phyloP scores from a whole-genome alignment of 352 stramenopile species.

The Pythium sp. region DNA sequence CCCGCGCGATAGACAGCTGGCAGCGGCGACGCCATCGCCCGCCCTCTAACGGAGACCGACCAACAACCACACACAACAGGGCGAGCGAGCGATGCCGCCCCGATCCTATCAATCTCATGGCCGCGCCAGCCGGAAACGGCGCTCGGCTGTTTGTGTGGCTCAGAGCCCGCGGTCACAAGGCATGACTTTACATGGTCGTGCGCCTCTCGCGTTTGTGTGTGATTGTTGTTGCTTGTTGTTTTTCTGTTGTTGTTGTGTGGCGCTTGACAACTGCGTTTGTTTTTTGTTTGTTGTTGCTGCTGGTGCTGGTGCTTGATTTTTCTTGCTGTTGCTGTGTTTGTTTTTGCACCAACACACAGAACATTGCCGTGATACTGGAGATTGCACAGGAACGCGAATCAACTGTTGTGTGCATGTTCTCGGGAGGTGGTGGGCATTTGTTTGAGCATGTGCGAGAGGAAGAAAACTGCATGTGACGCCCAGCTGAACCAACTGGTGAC shows the following conservation, averaged over 20 bases:
- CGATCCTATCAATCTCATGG: constrained; percentile 6
- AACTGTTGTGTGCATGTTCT: background rate
- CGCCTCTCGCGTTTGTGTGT: background rate
- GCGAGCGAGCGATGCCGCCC: background rate
- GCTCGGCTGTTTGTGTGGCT: constrained; percentile 4
- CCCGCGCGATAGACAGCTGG: background rate
- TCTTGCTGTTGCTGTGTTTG: background rate
- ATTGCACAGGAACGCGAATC: no score
- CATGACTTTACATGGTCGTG: constrained; percentile 8
- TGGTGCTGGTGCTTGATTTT: no score
- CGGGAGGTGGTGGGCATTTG: background rate
- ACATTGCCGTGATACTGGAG: background rate
- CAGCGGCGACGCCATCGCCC: background rate
- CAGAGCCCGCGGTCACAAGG: background rate
- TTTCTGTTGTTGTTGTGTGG: background rate
- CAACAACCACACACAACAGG: background rate
- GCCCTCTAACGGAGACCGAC: background rate
- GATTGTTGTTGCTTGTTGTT: background rate
- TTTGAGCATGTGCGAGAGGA: background rate
- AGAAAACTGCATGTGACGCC: background rate
- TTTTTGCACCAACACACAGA: background rate
- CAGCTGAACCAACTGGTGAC: background rate
- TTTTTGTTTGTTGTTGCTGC: background rate
- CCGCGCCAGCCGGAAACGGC: constrained; percentile 2
- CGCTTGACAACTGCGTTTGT: background rate